Evolutionary conservation across 345 rosid genomes (phyloP), one percentile per base, ranked within the genome.

Genomic region (Aurinia saxatilis): DNA sequence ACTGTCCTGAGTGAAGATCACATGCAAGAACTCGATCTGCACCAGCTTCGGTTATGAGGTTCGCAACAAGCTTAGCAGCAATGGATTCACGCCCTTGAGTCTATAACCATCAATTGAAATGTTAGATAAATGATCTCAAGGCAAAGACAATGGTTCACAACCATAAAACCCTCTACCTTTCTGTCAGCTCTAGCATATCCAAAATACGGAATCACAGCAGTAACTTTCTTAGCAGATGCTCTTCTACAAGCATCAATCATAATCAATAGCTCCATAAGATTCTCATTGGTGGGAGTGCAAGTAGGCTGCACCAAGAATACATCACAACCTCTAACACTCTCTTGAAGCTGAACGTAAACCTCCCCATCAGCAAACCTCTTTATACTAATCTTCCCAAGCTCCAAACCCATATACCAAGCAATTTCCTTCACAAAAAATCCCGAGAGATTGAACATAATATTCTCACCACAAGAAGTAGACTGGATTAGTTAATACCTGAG

Each of bases 141-240:
- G 31, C 31, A 27, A 27, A 27, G 31, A 27, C 5, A 27, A 27
- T 34, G 12, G 9, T 13, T n/a, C 19, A 15, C 13, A 66, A 21
- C 25, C 2, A 21, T 17, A 23, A 11, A 27, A 19, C 9, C 10
- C 60, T 54, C 27, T 42, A 74, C 98, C 97, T 93, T 93, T 63
- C 99, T 81, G 73, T 93, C 99, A 75, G 99, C 97, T 75, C 99
- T 79, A 15, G 99, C 99, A 66, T 93, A 93, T 12, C 97, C 97
- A 74, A 93, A 93, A 76, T 93, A 92, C 1, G 97, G 97, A 78
- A 93, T 87, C 29, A 93, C 97, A 8, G 87, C 96, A 10, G 97
- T 90, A 27, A 90, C 89, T 70, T 69, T 93, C 73, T 93, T 93
- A 75, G 96, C 97, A 0, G 99, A 93, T 0, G 99, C 99, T 76